Evolutionary conservation across 345 rosid species (phyloP).

Genomic region (Gossypium arboreum): DNA sequence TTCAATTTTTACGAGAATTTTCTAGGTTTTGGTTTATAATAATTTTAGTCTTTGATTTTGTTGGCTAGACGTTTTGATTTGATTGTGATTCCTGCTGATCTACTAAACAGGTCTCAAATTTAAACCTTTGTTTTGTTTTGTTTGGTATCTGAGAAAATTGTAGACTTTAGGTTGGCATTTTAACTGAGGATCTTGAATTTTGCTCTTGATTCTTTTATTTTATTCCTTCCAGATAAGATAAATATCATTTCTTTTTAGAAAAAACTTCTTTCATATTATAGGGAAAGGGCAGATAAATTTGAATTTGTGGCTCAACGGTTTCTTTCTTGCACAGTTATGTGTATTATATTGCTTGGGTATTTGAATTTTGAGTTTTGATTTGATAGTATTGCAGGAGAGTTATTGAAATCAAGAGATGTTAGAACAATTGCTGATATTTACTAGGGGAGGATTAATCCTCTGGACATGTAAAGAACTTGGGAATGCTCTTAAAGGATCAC

Average conservation of each 20-base stretch:
- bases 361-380: slow-evolving; percentile 10
- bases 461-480: slow-evolving; percentile 98
- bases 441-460: slow-evolving; percentile 92
- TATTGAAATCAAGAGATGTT: slow-evolving; percentile 51
- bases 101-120: not conserved
- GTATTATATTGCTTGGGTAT: not conserved
- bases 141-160: not conserved
- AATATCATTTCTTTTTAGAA: not conserved
- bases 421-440: slow-evolving; percentile 89
- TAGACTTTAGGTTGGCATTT: not conserved
- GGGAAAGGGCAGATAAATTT: not conserved
- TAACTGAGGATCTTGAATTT: not conserved
- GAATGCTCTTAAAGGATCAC: slow-evolving; percentile 86
- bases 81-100: not conserved
- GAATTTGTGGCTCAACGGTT: not conserved
- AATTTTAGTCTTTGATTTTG: not conserved
- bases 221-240: not conserved
- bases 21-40: not conserved
- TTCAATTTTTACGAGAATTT: not conserved
- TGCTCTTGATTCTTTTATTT: not conserved
- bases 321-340: not conserved
- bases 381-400: slow-evolving; percentile 27
- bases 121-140: not conserved
- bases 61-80: not conserved
- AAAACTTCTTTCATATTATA: not conserved